Conservation (phyloP, 2,329 filamentous ascomycete genomes). For the Fusarium pseudograminearum region DNA sequence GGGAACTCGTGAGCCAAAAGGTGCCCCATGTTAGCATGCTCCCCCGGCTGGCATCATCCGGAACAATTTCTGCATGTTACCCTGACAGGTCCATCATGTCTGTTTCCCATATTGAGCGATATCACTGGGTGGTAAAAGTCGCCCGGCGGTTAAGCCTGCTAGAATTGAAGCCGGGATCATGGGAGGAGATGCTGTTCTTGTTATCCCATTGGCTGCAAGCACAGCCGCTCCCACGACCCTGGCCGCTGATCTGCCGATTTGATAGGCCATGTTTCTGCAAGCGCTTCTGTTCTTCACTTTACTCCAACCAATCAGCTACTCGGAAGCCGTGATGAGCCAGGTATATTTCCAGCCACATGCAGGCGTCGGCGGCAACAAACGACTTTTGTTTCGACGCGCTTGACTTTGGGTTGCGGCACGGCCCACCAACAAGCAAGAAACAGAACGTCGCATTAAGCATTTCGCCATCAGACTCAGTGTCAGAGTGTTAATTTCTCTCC, state of each 20-base stretch:
- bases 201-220: conserved; percentile 37
- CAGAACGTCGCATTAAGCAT: conserved; percentile 23
- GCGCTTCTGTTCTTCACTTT: conserved; percentile 40
- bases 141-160: conserved; percentile 41
- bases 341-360: conserved; percentile 56
- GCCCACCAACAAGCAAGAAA: conserved; percentile 16
- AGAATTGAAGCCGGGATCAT: conserved; percentile 39
- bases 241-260: conserved; percentile 35
- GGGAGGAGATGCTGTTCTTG: conserved; percentile 30
- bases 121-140: conserved; percentile 31
- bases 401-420: conserved; percentile 9
- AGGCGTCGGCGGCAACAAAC: conserved; percentile 60
- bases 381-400: conserved; percentile 49
- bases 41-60: conserved; percentile 28
- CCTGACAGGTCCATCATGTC: conserved; percentile 27
- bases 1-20: conserved; percentile 8
- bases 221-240: conserved; percentile 35
- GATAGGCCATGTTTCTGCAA: conserved; percentile 45
- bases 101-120: conserved; percentile 14
- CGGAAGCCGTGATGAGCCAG: conserved; percentile 49
- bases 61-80: conserved; percentile 29
- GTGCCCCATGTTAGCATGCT: conserved; percentile 1
- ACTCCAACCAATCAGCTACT: conserved; percentile 55
- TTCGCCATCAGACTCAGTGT: neutral
- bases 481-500: neutral